phyloP scores from a whole-genome alignment of 352 stramenopile genomes.

The Phytophthora pistaciae region DNA sequence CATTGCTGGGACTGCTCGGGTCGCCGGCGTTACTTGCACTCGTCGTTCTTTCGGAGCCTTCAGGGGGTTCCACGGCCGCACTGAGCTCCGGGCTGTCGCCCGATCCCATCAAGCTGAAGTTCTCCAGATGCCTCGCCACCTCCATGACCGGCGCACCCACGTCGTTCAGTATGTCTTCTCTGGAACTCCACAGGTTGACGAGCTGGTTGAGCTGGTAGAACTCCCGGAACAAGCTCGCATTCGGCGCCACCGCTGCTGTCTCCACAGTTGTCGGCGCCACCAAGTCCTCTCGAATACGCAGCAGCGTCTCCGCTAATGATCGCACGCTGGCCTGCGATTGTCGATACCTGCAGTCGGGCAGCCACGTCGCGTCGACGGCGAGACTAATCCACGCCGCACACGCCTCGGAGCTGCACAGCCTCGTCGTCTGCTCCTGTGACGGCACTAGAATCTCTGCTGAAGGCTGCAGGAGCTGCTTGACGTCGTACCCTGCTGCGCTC shows the following conservation, averaged over 20 bases:
- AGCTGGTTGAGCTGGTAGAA: conserved; percentile 39
- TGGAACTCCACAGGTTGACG: conserved; percentile 23
- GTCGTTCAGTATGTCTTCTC: conserved; percentile 13
- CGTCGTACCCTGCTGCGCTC: conserved; percentile 24
- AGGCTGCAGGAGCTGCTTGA: conserved; percentile 21
- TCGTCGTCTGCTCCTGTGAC: conserved; percentile 27
- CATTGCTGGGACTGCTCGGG: not conserved
- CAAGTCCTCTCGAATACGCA: conserved; percentile 39
- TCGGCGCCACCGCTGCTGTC: conserved; percentile 16
- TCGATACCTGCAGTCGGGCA: conserved; percentile 45
- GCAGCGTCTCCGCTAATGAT: conserved; percentile 41
- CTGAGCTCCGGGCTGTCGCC: conserved; percentile 9
- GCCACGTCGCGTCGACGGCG: conserved; percentile 23
- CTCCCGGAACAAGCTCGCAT: conserved; percentile 37
- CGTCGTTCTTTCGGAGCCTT: conserved; percentile 2
- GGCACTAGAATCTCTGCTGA: conserved; percentile 16
- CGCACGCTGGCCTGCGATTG: conserved; percentile 37
- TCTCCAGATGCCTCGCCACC: conserved; percentile 26
- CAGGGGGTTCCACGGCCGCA: conserved; percentile 12
- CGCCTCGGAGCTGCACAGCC: conserved; percentile 32
- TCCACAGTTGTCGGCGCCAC: not conserved
- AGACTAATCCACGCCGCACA: conserved; percentile 33
- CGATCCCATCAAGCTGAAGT: conserved; percentile 22
- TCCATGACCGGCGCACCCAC: conserved; percentile 13
- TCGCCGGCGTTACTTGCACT: conserved; percentile 2